Evolutionary conservation across 2,329 filamentous ascomycete genomes (phyloP), one percentile per base, ranked within the genome.

Genomic region (Onygenales sp.): DNA sequence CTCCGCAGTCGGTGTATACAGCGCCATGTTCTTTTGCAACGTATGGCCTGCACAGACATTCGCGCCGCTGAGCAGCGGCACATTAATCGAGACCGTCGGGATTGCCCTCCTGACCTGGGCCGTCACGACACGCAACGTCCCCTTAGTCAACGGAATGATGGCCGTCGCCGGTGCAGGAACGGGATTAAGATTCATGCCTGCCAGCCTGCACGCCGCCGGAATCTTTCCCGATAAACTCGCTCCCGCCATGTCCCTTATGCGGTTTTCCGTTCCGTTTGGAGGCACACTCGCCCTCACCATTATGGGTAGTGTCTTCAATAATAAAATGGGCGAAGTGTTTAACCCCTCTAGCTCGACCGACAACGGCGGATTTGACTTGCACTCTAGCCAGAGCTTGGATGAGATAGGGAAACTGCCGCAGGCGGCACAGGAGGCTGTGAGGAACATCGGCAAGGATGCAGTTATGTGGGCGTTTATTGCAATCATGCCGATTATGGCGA

Each of bases 271-370:
- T 13, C 80, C 82, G 0, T 78, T 87, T 27, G 84, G 85, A 3
- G 83, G 84, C 10, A 85, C 83, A 0, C 66, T 87, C 2, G 79
- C 78, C 0, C 72, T 86, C 45, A 84, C 83, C 0, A 75, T 87
- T 60, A 86, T 87, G 84, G 78, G 82, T 11, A 76, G 79, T 7
- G 82, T 87, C 1, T 86, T 86, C 65, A 85, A 85, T 62, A 87
- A 87, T 51, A 74, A 77, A 51, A 59, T 73, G 60, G 52, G 63
- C 58, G 4, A 52, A 41, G 49, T 58, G 45, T 54, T 70, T n/a
- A 58, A 52, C 5, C 50, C 55, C 2, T 44, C 44, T 17, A 54
- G 54, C 57, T 69, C 65, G 64, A 38, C 62, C 60, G 52, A 68
- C 63, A 57, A 60, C 57, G 53, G 56, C 54, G 48, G 52, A 41